Percentiles rank a stretch among this genome's conserved stretches.
Evolutionary conservation across 73 alveolate genomes (phyloP).

Genomic region (Paramecium sonneborni): DNA sequence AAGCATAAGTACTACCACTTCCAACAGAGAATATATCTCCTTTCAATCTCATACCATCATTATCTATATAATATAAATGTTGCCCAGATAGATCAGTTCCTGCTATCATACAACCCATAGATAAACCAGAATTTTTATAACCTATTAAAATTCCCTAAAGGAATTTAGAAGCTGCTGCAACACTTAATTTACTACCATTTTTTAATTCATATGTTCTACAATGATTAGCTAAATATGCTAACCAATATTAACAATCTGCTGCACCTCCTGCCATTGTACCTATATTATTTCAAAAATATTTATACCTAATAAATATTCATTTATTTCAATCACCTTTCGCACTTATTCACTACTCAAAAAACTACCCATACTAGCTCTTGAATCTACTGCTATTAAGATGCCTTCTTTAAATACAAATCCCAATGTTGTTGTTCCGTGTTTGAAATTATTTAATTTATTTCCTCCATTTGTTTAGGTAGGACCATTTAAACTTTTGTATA

Average conservation of each 20-base stretch:
- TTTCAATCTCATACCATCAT: constrained; percentile 97
- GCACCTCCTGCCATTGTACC: constrained; percentile 99
- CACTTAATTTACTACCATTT: constrained; percentile 91
- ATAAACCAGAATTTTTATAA: constrained; percentile 97
- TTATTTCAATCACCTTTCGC: constrained; percentile 97
- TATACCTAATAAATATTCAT: constrained; percentile 94
- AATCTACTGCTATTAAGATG: constrained; percentile 98
- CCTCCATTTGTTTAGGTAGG: neutral
- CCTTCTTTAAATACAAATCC: constrained; percentile 97
- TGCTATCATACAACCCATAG: constrained; percentile 99
- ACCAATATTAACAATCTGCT: constrained; percentile 99
- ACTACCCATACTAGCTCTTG: constrained; percentile 99
- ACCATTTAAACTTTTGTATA: neutral
- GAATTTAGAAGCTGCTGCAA: constrained; percentile 96
- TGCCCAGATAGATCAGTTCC: constrained; percentile 98
- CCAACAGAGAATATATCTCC: constrained; percentile 98
- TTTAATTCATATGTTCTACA: constrained; percentile 97
- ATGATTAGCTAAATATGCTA: constrained; percentile 92
- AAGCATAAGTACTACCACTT: constrained; percentile 97
- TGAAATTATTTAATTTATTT: constrained; percentile 85
- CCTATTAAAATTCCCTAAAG: constrained; percentile 88
- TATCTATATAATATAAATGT: constrained; percentile 92
- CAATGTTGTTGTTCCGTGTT: constrained; percentile 96
- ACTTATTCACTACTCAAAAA: constrained; percentile 95
- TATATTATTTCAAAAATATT: neutral